phyloP scores from a whole-genome alignment of 768 basidiomycete genomes.

The Termitomyces titanicus region DNA sequence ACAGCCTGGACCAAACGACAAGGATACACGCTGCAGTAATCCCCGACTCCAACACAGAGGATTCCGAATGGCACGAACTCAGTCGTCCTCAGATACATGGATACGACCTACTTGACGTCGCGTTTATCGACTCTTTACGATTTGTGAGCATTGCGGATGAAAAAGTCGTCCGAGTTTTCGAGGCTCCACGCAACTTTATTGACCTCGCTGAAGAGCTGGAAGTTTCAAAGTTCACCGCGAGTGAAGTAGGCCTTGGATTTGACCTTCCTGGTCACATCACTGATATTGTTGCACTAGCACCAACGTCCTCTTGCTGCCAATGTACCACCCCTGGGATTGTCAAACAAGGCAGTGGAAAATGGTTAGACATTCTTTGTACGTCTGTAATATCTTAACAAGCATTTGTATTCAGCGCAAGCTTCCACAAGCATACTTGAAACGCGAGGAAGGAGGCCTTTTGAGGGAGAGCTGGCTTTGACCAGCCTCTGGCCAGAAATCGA shows the following conservation, averaged over 20 bases:
- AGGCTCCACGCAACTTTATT: slow-evolving; percentile 82
- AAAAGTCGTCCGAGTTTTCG: slow-evolving; percentile 92
- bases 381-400: neutral
- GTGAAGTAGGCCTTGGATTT: slow-evolving; percentile 38
- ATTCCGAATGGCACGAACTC: slow-evolving; percentile 73
- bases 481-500: slow-evolving; percentile 98
- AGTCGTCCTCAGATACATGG: slow-evolving; percentile 95
- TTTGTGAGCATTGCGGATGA: slow-evolving; percentile 95
- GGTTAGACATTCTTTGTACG: slow-evolving; percentile 35
- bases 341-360: slow-evolving; percentile 85
- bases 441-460: slow-evolving; percentile 56
- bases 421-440: slow-evolving; percentile 1
- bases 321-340: slow-evolving; percentile 90
- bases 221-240: slow-evolving; percentile 43
- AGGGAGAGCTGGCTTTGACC: slow-evolving; percentile 81
- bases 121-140: slow-evolving; percentile 69
- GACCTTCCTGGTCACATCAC: neutral
- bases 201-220: slow-evolving; percentile 50
- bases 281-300: slow-evolving; percentile 34
- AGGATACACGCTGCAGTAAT: slow-evolving; percentile 78
- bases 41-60: slow-evolving; percentile 15
- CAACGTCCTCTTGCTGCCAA: slow-evolving; percentile 74
- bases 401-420: slow-evolving; percentile 1
- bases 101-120: slow-evolving; percentile 82
- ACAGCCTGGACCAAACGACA: slow-evolving; percentile 86